Base-by-base conservation (phyloP, 1,139 yeast genomes). In the Pichia sp. region DNA sequence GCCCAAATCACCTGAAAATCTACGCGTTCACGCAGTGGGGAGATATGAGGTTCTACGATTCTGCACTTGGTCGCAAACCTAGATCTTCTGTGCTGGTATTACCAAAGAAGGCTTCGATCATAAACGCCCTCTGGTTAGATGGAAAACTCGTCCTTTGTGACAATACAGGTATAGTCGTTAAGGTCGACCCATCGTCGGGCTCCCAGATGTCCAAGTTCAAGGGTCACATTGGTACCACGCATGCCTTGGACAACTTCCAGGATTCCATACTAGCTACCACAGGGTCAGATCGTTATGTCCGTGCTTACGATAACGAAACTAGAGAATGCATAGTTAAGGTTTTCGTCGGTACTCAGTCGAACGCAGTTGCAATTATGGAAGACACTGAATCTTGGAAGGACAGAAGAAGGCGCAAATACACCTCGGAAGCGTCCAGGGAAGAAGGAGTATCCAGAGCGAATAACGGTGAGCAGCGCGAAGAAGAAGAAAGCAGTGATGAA, bases 251-350 rank as follows among this genome's bases (percentile, higher is more conserved):
- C 49, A 41, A 63, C 44, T 57, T 58, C 48, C 50, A 56, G 10
- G 53, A 62, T 34, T 60, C 60, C 12, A 30, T 69, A 12, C 55
- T 84, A 9, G 77, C 79, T 2, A 77, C 90, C 30, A 97, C 96
- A 46, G 96, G 97, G 0, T 76, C 91, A 42, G 98, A 92, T 67
- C 77, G 97, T 65, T 92, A 90, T 67, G 76, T 90, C 46, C 78
- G 97, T 55, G 88, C 88, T 2, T 92, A 80, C 69, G 85, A 88
- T 59, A 67, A 83, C 7, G 72, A 71, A 2, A 70, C 81, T 0
- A 75, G 95, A 52, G 79, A 80, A 49, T 73, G 81, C 52, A 71
- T 85, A 17, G 90, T 83, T 10, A 90, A 89, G 65, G 86, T 89
- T 12, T 92, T 81, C 64, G 67, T 85, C 41, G 95, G 95, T 3